These are phyloP conservation scores for Hymenoscyphus fructigenus DNA, from an alignment of 2,329 filamentous ascomycete species.

Conservation along the genomic window DNA sequence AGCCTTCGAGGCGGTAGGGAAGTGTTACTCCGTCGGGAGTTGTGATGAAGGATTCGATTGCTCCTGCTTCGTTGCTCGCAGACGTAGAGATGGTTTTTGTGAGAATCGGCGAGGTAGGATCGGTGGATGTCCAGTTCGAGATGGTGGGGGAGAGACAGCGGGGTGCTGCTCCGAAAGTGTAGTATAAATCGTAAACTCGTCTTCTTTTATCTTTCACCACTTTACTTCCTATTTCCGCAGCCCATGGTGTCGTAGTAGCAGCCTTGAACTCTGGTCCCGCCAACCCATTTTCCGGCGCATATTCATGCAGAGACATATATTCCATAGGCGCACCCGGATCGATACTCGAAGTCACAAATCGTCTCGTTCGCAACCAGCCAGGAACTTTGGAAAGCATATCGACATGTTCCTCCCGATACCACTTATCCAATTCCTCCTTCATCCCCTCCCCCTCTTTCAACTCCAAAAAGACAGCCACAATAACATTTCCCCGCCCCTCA, in stretches of 20 bases:
- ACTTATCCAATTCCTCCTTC: slow-evolving; percentile 59
- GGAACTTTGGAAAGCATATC: slow-evolving; percentile 70
- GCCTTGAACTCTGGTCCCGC: slow-evolving; percentile 63
- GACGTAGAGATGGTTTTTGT: slow-evolving; percentile 36
- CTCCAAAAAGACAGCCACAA: slow-evolving; percentile 61
- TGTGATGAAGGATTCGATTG: slow-evolving; percentile 66
- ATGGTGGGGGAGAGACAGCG: slow-evolving; percentile 55
- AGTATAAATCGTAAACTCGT: slow-evolving; percentile 70
- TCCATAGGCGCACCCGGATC: slow-evolving; percentile 56
- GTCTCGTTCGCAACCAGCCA: slow-evolving; percentile 74
- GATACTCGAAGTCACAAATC: slow-evolving; percentile 66
- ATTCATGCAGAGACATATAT: slow-evolving; percentile 72
- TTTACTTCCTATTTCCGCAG: slow-evolving; percentile 56
- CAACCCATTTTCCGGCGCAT: slow-evolving; percentile 63
- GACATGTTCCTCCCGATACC: slow-evolving; percentile 75
- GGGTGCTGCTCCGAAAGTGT: slow-evolving; percentile 74
- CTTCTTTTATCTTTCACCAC: slow-evolving; percentile 57
- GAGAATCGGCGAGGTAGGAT: slow-evolving; percentile 35
- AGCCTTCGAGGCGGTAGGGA: slow-evolving; percentile 75
- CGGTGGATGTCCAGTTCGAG: slow-evolving; percentile 46
- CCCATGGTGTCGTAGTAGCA: slow-evolving; percentile 61
- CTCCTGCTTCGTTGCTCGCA: slow-evolving; percentile 46
- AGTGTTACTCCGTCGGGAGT: slow-evolving; percentile 67
- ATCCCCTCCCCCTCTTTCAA: slow-evolving; percentile 53
- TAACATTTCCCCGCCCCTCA: slow-evolving; percentile 57